Evolutionary conservation across 2,329 filamentous ascomycete species (phyloP), one percentile per base, ranked within the genome.

Genomic region (Apiospora rasikravindrae): DNA sequence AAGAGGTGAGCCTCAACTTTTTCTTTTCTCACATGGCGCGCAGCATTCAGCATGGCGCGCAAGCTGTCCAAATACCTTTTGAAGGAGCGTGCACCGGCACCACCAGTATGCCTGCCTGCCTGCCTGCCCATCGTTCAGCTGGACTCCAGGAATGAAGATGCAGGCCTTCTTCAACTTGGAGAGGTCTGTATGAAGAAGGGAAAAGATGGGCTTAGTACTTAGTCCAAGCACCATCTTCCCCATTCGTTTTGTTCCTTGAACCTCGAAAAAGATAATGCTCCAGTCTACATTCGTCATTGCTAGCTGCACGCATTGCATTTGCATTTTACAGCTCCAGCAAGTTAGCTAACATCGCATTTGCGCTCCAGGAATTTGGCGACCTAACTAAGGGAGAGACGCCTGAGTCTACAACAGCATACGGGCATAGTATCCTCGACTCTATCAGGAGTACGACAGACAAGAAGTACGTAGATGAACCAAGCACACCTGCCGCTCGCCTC

Each of bases 391-490:
- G 85, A 75, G 93, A 95, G 82, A 91, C 88, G 22, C 82, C 84
- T 70, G 90, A 93, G 80, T 90, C 90, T 22, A 95, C 93, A 2
- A 91, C 91, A 19, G 88, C 91, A 71, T 89, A 91, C 77, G 94
- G 94, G 49, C 83, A 94, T 77, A 89, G 88, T 75, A 93, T 97
- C 78, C 84, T 97, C 64, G 90, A 94, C 70, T 91, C 92, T 79
- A 89, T 97, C 78, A 91, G 91, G 77, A 88, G 89, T 75, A 94
- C 93, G 29, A 90, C 90, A 74, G 94, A 97, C 82, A 97, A 97
- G 84, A 93, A 88, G 94, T 96, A 87, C 78, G 89, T 85, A 40
- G 24, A 69, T 61, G 40, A 13, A 57, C 24, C 49, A 24, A 70
- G n/a, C 66, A 44, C 40, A 67, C 40, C 61, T 13, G 71, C 29